A percentile compares a stretch with the other conserved stretches of the same genome.
Conservation (phyloP, 2,329 filamentous ascomycete species). For the Claviceps purpurea region DNA sequence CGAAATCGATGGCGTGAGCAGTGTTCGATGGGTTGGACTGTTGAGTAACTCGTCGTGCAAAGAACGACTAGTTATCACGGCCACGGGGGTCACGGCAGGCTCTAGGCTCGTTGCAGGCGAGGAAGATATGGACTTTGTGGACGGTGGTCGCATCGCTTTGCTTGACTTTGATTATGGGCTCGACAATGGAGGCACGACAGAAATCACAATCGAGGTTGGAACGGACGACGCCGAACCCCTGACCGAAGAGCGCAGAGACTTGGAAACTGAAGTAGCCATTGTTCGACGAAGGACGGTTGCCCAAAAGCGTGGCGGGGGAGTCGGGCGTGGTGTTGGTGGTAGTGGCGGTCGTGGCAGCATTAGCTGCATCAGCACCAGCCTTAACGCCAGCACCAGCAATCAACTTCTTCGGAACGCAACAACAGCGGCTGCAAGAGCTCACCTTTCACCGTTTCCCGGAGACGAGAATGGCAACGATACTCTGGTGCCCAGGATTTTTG, state of each 20-base stretch:
- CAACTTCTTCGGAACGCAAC: conserved; percentile 37
- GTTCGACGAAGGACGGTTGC: conserved; percentile 62
- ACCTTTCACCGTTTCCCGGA: conserved; percentile 15
- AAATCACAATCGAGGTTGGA: conserved; percentile 62
- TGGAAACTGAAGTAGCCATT: conserved; percentile 68
- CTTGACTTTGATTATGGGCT: conserved; percentile 59
- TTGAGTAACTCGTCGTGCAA: conserved; percentile 33
- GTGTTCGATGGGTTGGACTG: conserved; percentile 57
- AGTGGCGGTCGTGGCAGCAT: background rate
- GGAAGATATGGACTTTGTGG: conserved; percentile 62
- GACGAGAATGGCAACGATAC: conserved; percentile 35
- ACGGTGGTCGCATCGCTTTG: conserved; percentile 60
- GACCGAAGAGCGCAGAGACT: conserved; percentile 59
- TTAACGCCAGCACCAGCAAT: conserved; percentile 15
- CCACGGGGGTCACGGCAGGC: conserved; percentile 52
- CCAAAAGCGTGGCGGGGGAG: conserved; percentile 35
- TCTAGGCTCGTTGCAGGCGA: conserved; percentile 48
- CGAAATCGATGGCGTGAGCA: conserved; percentile 52
- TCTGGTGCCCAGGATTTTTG: conserved; percentile 36
- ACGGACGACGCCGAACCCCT: conserved; percentile 54
- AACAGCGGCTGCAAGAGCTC: conserved; percentile 19
- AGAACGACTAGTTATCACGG: conserved; percentile 55
- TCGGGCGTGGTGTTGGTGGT: background rate
- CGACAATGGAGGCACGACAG: conserved; percentile 38
- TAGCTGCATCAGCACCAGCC: background rate